Base-by-base conservation (phyloP, 441 rosid genomes). In the Gossypium gossypioides region DNA sequence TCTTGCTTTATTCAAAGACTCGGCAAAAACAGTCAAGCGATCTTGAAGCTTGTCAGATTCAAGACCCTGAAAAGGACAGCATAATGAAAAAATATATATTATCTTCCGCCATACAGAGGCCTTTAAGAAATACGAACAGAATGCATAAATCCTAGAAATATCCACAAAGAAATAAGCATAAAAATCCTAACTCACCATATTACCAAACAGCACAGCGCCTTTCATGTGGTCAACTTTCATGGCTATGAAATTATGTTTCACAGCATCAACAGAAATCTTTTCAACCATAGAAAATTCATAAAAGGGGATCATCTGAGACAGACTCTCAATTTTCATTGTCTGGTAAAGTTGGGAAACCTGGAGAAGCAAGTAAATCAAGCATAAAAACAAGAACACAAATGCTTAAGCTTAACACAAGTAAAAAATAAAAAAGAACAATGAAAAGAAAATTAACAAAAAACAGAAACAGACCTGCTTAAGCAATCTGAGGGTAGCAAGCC, bases 311-410 rank as follows among this genome's bases (percentile, higher is more conserved):
- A 90, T 86, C 83, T 82, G 82, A 67, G 92, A 90, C 67, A 96
- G 77, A 75, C 86, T 86, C 87, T 82, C 89, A 48, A 96, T 89
- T 80, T 78, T 93, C 84, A 96, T 90, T 3, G 83, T 89, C 82
- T 91, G 94, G 72, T 96, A 96, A 71, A 96, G 90, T 69, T 77
- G 89, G 65, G 99, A 96, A 56, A 96, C 97, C 99, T 96, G 94
- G 6, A 78, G 69, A 72, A 72, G 4, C 46, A 72, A 27, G 29
- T 7, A 50, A 50, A 50, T 13, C 18, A 50, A 50, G 7, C 18
- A 50, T 50, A 50, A 50, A 50, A 19, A 50, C 19, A 50, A 50
- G 55, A 50, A 50, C 18, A 50, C 5, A n/a, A 19, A 13, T 15
- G 55, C 52, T 50, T 50, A 50, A n/a, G 55, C 4, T 51, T 32